Percentiles rank a stretch among this genome's conserved stretches.
These are phyloP conservation scores for Rhizophagus clarus DNA, from an alignment of 192 early-diverging fungal genomes.

Conservation along the genomic window DNA sequence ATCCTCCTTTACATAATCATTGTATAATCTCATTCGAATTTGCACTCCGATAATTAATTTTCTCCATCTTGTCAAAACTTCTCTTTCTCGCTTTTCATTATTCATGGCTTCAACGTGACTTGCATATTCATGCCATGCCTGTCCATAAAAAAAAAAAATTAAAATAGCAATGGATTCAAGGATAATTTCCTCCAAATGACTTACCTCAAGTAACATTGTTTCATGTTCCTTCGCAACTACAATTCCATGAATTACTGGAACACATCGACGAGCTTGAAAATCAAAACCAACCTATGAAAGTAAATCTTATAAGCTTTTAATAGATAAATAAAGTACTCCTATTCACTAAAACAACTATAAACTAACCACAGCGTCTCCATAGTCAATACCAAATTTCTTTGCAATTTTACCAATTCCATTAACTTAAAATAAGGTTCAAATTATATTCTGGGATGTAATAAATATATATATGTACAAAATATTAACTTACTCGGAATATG, in stretches of 20 bases:
- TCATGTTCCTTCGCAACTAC: conserved; percentile 64
- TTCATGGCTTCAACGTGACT: conserved; percentile 26
- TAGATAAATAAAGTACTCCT: not conserved
- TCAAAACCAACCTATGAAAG: conserved; percentile 70
- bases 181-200: conserved; percentile 25
- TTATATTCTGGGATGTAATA: not conserved
- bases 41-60: conserved; percentile 55
- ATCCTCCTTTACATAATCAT: conserved; percentile 52
- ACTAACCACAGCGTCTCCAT: conserved; percentile 78
- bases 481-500: conserved; percentile 63
- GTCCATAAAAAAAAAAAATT: not conserved
- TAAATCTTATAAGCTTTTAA: not conserved
- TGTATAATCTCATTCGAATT: conserved; percentile 53
- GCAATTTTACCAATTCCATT: conserved; percentile 67
- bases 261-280: conserved; percentile 57
- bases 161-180: conserved; percentile 20
- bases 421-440: conserved; percentile 39
- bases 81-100: conserved; percentile 43
- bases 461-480: not conserved
- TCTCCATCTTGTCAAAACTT: conserved; percentile 54
- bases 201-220: conserved; percentile 60
- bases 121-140: conserved; percentile 43
- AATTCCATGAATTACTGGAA: conserved; percentile 69
- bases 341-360: conserved; percentile 32
- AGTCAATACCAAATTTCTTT: conserved; percentile 76